These are phyloP conservation scores for Candida germanica DNA, from an alignment of 805 yeast species.

Conservation along the genomic window DNA sequence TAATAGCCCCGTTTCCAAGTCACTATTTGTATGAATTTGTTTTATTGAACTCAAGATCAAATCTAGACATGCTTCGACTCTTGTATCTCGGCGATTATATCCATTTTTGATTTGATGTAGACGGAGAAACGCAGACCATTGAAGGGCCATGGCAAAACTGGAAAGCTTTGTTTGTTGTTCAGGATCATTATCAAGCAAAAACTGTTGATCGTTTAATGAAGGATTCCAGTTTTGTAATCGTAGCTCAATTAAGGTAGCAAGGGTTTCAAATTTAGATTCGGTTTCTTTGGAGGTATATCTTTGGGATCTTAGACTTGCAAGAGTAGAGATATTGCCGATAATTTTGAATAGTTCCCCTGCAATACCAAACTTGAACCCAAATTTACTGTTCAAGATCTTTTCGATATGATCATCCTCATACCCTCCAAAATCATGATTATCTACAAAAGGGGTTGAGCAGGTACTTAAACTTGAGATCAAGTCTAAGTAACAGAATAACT, in stretches of 20 bases:
- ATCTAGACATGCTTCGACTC: slow-evolving; percentile 20
- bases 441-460: slow-evolving; percentile 20
- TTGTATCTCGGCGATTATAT: slow-evolving; percentile 21
- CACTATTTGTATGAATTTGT: slow-evolving; percentile 16
- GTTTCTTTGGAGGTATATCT: slow-evolving; percentile 15
- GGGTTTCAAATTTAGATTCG: slow-evolving; percentile 19
- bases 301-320: slow-evolving; percentile 18
- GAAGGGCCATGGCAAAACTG: slow-evolving; percentile 24
- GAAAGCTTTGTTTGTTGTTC: slow-evolving; percentile 12
- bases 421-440: slow-evolving; percentile 7
- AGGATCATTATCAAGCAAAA: slow-evolving; percentile 11
- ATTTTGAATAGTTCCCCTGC: slow-evolving; percentile 27
- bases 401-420: slow-evolving; percentile 16
- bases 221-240: slow-evolving; percentile 25
- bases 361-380: slow-evolving; percentile 26
- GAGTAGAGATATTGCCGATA: slow-evolving; percentile 24
- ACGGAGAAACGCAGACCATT: slow-evolving; percentile 26
- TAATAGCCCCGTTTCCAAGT: slow-evolving; percentile 23
- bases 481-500: slow-evolving; percentile 27
- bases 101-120: slow-evolving; percentile 26
- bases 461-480: slow-evolving; percentile 25
- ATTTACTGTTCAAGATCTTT: slow-evolving; percentile 18
- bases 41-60: slow-evolving; percentile 20
- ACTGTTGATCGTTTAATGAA: slow-evolving; percentile 18
- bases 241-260: slow-evolving; percentile 24